Percentiles rank a stretch among this genome's conserved stretches.
phyloP scores from a whole-genome alignment of 78 protist species.

The Dictyostelium discoideum region dicty_2.7 NC_007089.4:3171001-3171500 shows the following conservation, averaged over 20 bases:
- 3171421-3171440: conserved; percentile 72
- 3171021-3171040: conserved; percentile 30
- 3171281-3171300: not conserved
- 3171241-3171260: no score
- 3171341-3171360: not conserved
- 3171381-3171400: conserved; percentile 73
- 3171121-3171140: conserved; percentile 15
- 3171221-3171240: not conserved
- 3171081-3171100: not conserved
- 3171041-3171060: conserved; percentile 23
- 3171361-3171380: conserved; percentile 3
- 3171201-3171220: not conserved
- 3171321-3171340: not conserved
- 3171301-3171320: not conserved
- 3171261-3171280: not conserved
- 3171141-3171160: conserved; percentile 1
- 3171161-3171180: not conserved
- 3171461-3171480: conserved; percentile 73
- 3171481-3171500: conserved; percentile 76
- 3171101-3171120: conserved; percentile 15
- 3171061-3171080: not conserved
- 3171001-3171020: conserved; percentile 19
- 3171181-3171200: not conserved
- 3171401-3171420: conserved; percentile 84
- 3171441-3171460: conserved; percentile 84